A percentile compares a stretch with the other conserved stretches of the same genome.
phyloP scores from a whole-genome alignment of 1,139 yeast species.

The Protomyces pachydermus region DNA sequence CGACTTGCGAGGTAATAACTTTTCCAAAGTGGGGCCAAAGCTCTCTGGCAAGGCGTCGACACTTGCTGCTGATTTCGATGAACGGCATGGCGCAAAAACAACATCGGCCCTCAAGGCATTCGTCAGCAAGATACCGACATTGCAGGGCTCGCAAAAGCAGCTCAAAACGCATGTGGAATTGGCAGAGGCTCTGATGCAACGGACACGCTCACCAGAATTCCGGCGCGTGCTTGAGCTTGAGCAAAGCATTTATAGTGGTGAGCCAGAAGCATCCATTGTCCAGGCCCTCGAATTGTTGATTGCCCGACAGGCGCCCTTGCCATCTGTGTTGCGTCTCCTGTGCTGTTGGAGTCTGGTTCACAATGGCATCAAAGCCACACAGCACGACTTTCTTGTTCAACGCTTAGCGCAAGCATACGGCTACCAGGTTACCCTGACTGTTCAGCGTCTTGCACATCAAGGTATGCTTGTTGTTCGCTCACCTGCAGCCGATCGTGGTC shows the following conservation, averaged over 20 bases:
- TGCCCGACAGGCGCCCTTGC: conserved; percentile 43
- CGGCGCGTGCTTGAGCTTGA: conserved; percentile 62
- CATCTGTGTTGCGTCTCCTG: conserved; percentile 48
- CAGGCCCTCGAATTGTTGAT: conserved; percentile 49
- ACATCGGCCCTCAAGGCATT: conserved; percentile 65
- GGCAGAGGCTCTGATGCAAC: conserved; percentile 61
- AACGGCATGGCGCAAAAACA: conserved; percentile 54
- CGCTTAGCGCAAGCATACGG: conserved; percentile 60
- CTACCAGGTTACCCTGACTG: conserved; percentile 44
- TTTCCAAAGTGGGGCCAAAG: conserved; percentile 70
- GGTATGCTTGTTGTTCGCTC: conserved; percentile 39
- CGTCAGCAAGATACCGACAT: conserved; percentile 62
- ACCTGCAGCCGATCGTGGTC: conserved; percentile 28
- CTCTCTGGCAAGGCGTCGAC: conserved; percentile 67
- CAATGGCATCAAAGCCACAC: conserved; percentile 61
- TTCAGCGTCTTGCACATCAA: conserved; percentile 44
- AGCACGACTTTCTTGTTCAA: conserved; percentile 48
- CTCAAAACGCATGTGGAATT: conserved; percentile 66
- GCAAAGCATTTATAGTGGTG: conserved; percentile 60
- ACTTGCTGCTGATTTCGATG: conserved; percentile 64
- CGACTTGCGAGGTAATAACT: conserved; percentile 61
- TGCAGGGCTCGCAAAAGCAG: conserved; percentile 63
- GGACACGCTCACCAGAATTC: conserved; percentile 50
- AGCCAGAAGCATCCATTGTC: conserved; percentile 55
- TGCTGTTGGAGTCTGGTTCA: conserved; percentile 55